Percentiles rank a stretch among this genome's conserved stretches.
These are phyloP conservation scores for Pichia sp. DNA, from an alignment of 1,139 yeast species.

Conservation along the genomic window DNA sequence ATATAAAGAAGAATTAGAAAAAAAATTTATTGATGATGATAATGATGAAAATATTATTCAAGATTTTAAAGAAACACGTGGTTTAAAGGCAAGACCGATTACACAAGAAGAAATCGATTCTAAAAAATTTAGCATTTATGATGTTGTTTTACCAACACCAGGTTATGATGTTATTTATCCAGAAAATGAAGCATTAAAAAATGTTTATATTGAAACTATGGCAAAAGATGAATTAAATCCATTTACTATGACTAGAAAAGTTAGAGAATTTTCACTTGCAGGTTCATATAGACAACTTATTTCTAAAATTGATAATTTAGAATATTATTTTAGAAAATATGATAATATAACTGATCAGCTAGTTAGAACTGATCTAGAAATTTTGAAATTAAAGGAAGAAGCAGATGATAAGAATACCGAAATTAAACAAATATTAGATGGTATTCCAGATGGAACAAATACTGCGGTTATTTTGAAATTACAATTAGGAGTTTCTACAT, in stretches of 20 bases:
- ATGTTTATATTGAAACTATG: slow-evolving; percentile 71
- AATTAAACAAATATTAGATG: slow-evolving; percentile 34
- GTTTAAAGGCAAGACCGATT: slow-evolving; percentile 59
- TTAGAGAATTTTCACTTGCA: slow-evolving; percentile 82
- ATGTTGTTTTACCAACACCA: slow-evolving; percentile 88
- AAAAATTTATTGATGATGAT: slow-evolving; percentile 10
- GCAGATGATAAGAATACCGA: slow-evolving; percentile 14
- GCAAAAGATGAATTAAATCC: slow-evolving; percentile 78
- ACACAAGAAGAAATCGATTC: slow-evolving; percentile 65
- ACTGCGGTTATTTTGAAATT: slow-evolving; percentile 70
- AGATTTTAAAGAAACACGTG: slow-evolving; percentile 51
- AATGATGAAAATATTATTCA: slow-evolving; percentile 51
- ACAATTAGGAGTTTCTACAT: slow-evolving; percentile 79
- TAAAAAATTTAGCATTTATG: slow-evolving; percentile 62
- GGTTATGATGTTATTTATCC: slow-evolving; percentile 90
- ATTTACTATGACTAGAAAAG: slow-evolving; percentile 71
- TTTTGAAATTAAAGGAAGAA: slow-evolving; percentile 39
- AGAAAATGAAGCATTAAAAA: slow-evolving; percentile 49
- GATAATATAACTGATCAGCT: slow-evolving; percentile 59
- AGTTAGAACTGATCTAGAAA: slow-evolving; percentile 75
- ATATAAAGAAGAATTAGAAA: slow-evolving; percentile 17
- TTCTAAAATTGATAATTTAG: slow-evolving; percentile 57
- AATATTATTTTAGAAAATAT: slow-evolving; percentile 61
- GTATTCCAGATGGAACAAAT: slow-evolving; percentile 40
- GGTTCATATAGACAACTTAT: slow-evolving; percentile 84